Evolutionary conservation across 2,329 filamentous ascomycete genomes (phyloP).

Genomic region (Fusarium keratoplasticum): DNA sequence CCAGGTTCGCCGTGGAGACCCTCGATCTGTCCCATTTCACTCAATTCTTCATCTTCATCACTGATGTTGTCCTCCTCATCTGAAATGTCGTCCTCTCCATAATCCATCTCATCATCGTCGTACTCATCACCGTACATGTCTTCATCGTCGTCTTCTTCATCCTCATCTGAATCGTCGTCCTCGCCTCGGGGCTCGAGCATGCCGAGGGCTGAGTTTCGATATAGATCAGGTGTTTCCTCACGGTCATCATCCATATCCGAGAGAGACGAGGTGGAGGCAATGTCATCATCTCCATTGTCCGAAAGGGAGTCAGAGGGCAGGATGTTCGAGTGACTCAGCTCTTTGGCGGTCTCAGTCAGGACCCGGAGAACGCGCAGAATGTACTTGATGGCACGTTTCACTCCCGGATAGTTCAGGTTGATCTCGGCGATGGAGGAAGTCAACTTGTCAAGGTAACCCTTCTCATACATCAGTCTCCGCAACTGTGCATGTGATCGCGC

Average conservation of each 20-base stretch:
- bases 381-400: conserved; percentile 95
- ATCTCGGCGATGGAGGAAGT: conserved; percentile 95
- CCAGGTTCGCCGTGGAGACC: conserved; percentile 72
- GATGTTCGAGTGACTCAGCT: conserved; percentile 84
- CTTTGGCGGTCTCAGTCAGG: conserved; percentile 87
- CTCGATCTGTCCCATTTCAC: conserved; percentile 88
- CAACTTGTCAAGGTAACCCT: conserved; percentile 89
- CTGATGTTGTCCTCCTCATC: conserved; percentile 90
- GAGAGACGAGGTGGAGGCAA: conserved; percentile 86
- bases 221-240: conserved; percentile 96
- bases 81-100: conserved; percentile 82
- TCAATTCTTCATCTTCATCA: conserved; percentile 86
- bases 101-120: conserved; percentile 94
- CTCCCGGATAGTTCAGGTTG: conserved; percentile 92
- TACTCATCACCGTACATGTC: conserved; percentile 95
- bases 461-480: conserved; percentile 97
- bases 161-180: conserved; percentile 83
- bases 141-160: conserved; percentile 80
- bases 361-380: conserved; percentile 91
- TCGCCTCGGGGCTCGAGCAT: conserved; percentile 90
- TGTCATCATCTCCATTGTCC: conserved; percentile 83
- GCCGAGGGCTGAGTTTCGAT: conserved; percentile 93
- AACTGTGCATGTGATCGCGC: conserved; percentile 81
- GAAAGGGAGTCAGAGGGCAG: conserved; percentile 75
- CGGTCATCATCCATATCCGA: conserved; percentile 88